These are phyloP conservation scores for Starmerella bombi DNA, from an alignment of 805 yeast genomes.

Conservation along the genomic window DNA sequence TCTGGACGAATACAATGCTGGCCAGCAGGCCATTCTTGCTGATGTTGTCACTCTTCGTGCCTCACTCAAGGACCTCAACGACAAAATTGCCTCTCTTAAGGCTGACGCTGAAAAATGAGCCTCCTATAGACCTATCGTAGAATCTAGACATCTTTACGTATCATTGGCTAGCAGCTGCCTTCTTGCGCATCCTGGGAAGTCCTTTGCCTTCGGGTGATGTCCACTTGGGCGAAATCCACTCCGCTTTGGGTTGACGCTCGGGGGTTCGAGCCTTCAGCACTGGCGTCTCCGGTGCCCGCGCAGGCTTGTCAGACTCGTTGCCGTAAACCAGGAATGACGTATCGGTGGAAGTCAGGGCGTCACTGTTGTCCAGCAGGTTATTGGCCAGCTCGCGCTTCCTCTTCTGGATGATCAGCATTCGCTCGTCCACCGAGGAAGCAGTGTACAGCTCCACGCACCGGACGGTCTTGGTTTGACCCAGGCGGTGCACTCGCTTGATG, in stretches of 20 bases:
- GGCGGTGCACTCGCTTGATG: constrained; percentile 38
- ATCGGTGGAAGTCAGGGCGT: constrained; percentile 21
- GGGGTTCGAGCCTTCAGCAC: too few species aligned
- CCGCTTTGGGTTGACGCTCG: too few species aligned
- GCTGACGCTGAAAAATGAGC: constrained; percentile 10
- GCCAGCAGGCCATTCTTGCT: constrained; percentile 58
- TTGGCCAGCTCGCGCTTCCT: constrained; percentile 28
- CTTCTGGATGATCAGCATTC: constrained; percentile 28
- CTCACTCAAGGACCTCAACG: constrained; percentile 53
- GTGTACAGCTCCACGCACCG: constrained; percentile 34
- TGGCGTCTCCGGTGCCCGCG: too few species aligned
- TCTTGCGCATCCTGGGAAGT: too few species aligned
- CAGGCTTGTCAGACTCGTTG: too few species aligned
- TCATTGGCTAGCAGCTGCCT: too few species aligned
- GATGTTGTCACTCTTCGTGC: constrained; percentile 61
- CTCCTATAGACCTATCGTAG: not conserved
- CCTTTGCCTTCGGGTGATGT: not conserved
- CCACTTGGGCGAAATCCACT: too few species aligned
- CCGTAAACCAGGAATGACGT: constrained; percentile 19
- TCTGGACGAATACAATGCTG: constrained; percentile 60
- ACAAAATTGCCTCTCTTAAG: constrained; percentile 54
- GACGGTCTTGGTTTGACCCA: constrained; percentile 36
- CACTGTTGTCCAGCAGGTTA: constrained; percentile 19
- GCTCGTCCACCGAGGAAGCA: constrained; percentile 32
- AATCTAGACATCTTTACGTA: not conserved